phyloP scores from a whole-genome alignment of 1,284 basidiomycete species.

The Puccinia novopanici region DNA sequence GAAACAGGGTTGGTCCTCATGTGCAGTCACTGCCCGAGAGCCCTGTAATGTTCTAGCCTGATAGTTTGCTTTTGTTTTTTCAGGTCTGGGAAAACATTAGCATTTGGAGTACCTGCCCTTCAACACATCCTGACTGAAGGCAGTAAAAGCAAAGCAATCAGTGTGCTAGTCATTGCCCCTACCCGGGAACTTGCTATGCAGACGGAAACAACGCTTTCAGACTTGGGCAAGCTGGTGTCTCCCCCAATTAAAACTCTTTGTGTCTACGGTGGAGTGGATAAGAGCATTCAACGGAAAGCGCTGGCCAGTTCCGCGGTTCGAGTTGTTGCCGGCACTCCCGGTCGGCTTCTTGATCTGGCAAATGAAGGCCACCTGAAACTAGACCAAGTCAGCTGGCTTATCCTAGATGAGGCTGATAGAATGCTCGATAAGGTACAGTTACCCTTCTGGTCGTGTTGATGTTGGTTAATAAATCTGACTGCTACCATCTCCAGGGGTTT shows the following conservation, averaged over 20 bases:
- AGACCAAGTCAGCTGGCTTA: conserved; percentile 78
- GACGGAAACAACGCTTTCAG: conserved; percentile 80
- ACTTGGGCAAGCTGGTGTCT: conserved; percentile 71
- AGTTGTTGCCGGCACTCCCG: conserved; percentile 91
- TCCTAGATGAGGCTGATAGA: conserved; percentile 94
- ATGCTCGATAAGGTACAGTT: conserved; percentile 78
- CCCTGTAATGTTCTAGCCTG: neutral
- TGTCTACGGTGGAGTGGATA: conserved; percentile 87
- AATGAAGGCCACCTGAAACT: conserved; percentile 77
- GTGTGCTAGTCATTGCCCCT: conserved; percentile 81
- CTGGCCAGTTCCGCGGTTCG: conserved; percentile 64
- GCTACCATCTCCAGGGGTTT: conserved; percentile 69
- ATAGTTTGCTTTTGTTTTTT: neutral
- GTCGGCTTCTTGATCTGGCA: conserved; percentile 85
- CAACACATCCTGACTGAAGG: conserved; percentile 65
- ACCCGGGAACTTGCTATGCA: conserved; percentile 94
- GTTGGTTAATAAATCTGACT: neutral
- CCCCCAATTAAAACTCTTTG: conserved; percentile 75
- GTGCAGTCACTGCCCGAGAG: neutral
- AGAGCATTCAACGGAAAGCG: conserved; percentile 74
- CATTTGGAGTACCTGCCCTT: conserved; percentile 89
- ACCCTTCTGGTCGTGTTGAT: neutral
- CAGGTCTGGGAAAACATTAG: conserved; percentile 81
- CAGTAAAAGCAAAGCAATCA: conserved; percentile 54
- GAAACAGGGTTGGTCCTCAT: conserved; percentile 80